Conservation (phyloP, 2,329 filamentous ascomycete species). For the Arachnopeziza araneosa region DNA sequence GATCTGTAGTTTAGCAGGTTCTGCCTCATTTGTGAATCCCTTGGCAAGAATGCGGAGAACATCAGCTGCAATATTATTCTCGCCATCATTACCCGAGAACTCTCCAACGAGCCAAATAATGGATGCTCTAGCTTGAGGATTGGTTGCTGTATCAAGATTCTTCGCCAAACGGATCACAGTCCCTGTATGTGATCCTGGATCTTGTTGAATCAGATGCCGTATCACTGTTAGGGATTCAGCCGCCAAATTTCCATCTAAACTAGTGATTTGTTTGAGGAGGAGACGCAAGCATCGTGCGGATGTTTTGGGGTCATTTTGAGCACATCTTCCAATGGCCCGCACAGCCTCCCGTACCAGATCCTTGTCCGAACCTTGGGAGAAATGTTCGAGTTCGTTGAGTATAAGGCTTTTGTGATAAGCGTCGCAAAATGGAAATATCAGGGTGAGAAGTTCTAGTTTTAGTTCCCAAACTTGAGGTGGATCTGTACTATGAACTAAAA, state of each 20-base stretch:
- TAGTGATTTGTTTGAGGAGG: conserved; percentile 81
- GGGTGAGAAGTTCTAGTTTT: conserved; percentile 84
- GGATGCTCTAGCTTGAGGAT: conserved; percentile 82
- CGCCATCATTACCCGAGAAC: conserved; percentile 72
- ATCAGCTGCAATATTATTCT: conserved; percentile 88
- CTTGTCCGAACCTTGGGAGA: conserved; percentile 70
- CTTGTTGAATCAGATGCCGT: conserved; percentile 88
- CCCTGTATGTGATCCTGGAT: conserved; percentile 71
- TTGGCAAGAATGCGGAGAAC: conserved; percentile 84
- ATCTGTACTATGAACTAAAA: conserved; percentile 78
- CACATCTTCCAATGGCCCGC: conserved; percentile 87
- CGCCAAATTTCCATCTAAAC: conserved; percentile 78
- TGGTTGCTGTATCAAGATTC: conserved; percentile 82
- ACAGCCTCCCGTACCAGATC: conserved; percentile 83
- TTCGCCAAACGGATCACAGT: conserved; percentile 88
- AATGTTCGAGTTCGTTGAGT: conserved; percentile 89
- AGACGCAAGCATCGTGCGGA: conserved; percentile 76
- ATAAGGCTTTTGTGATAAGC: conserved; percentile 76
- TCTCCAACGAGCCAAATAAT: conserved; percentile 98
- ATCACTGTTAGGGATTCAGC: conserved; percentile 94
- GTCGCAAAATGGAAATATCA: conserved; percentile 82
- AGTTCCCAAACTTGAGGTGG: conserved; percentile 78
- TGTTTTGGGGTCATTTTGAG: conserved; percentile 67
- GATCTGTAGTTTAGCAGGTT: conserved; percentile 85
- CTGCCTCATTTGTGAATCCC: conserved; percentile 76